A percentile compares a stretch with the other conserved stretches of the same genome.
These are phyloP conservation scores for Sporothrix pallida DNA, from an alignment of 2,329 filamentous ascomycete species.

Conservation along the genomic window DNA sequence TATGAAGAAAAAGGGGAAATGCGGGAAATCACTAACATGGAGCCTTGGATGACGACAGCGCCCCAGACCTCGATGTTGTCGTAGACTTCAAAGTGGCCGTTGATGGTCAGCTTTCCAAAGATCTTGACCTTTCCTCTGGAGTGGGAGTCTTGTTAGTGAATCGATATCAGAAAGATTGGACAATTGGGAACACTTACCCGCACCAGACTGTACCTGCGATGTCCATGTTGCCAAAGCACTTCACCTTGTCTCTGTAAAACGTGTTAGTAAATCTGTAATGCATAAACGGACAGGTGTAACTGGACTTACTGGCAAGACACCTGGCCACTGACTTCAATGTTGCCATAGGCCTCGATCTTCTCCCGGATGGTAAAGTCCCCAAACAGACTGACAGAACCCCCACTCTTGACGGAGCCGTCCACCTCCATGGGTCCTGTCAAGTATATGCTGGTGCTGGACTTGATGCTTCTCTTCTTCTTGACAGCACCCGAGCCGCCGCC, in stretches of 20 bases:
- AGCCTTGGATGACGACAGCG: constrained; percentile 53
- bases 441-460: constrained; percentile 50
- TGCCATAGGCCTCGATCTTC: constrained; percentile 55
- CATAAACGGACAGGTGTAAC: not conserved
- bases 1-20: not conserved
- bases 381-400: constrained; percentile 52
- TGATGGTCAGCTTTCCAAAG: constrained; percentile 54
- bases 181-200: constrained; percentile 43
- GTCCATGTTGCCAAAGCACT: constrained; percentile 55
- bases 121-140: constrained; percentile 53
- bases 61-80: constrained; percentile 55
- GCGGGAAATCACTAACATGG: constrained; percentile 46
- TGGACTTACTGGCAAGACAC: constrained; percentile 51
- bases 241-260: constrained; percentile 50
- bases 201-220: constrained; percentile 50
- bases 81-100: constrained; percentile 51
- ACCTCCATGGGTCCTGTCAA: constrained; percentile 56
- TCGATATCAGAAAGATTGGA: too few relatives aligned
- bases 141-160: not conserved
- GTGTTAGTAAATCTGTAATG: not conserved
- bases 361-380: constrained; percentile 54
- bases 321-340: constrained; percentile 51
- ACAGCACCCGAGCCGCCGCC: constrained; percentile 34
- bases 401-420: constrained; percentile 54
- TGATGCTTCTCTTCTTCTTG: constrained; percentile 49